Evolutionary conservation across 768 basidiomycete species (phyloP).

Genomic region (Russula compacta): DNA sequence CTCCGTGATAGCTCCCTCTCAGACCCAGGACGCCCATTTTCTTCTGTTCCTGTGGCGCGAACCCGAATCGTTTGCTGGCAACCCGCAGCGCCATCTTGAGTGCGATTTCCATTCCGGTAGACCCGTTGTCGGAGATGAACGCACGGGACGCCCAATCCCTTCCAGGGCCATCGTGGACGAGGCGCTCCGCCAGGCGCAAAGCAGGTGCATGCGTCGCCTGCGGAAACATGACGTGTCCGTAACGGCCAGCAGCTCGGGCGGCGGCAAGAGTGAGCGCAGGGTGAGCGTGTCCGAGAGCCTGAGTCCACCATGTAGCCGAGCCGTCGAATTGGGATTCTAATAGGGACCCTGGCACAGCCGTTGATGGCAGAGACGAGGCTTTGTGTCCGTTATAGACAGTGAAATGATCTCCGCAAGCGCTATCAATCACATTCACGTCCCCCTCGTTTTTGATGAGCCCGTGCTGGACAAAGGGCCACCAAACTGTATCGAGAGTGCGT

Average conservation of each 20-base stretch:
- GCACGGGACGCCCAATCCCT: conserved; percentile 84
- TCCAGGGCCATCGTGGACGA: conserved; percentile 70
- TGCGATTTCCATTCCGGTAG: conserved; percentile 95
- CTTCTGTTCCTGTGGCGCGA: conserved; percentile 34
- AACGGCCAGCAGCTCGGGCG: conserved; percentile 82
- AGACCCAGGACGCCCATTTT: conserved; percentile 74
- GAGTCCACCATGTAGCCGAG: conserved; percentile 99
- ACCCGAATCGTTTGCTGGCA: conserved; percentile 35
- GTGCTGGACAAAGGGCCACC: conserved; percentile 99
- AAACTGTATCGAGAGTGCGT: conserved; percentile 68
- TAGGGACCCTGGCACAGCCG: conserved; percentile 28
- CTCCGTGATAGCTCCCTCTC: conserved; percentile 92
- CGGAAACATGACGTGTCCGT: conserved; percentile 97
- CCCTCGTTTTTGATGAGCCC: conserved; percentile 52
- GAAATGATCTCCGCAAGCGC: conserved; percentile 82
- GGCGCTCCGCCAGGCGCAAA: conserved; percentile 68
- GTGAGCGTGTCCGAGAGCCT: conserved; percentile 77
- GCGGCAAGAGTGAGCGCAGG: conserved; percentile 76
- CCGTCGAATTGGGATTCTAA: conserved; percentile 69
- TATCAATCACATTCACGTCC: conserved; percentile 87
- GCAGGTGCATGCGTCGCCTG: conserved; percentile 82
- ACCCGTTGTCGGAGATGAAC: conserved; percentile 92
- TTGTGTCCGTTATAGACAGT: conserved; percentile 45
- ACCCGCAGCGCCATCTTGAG: conserved; percentile 92
- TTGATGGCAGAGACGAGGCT: conserved; percentile 11